Evolutionary conservation across 1,284 basidiomycete genomes (phyloP), one percentile per base, ranked within the genome.

Genomic region (Boletus hoseneyae): DNA sequence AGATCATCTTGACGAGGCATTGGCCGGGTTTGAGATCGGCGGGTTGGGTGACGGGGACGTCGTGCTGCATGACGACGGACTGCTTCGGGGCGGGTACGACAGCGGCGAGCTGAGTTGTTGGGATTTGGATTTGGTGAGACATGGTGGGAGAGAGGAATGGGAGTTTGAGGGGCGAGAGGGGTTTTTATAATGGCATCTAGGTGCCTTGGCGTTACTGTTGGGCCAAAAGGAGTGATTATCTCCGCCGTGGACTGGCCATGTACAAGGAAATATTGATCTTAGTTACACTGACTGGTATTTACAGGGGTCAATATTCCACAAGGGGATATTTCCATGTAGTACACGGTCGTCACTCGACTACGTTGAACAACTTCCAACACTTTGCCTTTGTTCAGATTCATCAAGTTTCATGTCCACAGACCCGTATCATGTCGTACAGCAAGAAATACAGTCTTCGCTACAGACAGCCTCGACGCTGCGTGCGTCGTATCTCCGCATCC

Each of bases 371-470:
- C 23, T 25, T 25, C 27, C 7, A 5, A 9, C 27, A 12, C 29
- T 11, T 2, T 12, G 36, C 11, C 13, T 16, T 15, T 23, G 23
- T 18, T 19, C 30, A 36, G 23, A 16, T 11, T 37, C 29, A 30
- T 37, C 29, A 30, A 16, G 16, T 42, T 55, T 38, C 53, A 87
- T 87, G 85, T 83, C 85, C n/a, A 70, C 75, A 16, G 89, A 91
- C 70, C 88, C 88, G 44, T 91, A 90, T 63, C 83, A 90, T 73
- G 84, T 78, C 33, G 87, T 90, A 3, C 85, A 90, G 61, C 78
- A 79, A 56, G 88, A 91, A 67, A 80, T 91, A 27, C 84, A 89
- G 56, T 70, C 72, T 18, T 85, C 87, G 16, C 68, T 90, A 32
- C 83, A 87, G 60, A 75, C 80, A 9, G 85, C 86, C 42, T 72